Conservation (phyloP, 345 rosid species). For the Iberis pinnata region DNA sequence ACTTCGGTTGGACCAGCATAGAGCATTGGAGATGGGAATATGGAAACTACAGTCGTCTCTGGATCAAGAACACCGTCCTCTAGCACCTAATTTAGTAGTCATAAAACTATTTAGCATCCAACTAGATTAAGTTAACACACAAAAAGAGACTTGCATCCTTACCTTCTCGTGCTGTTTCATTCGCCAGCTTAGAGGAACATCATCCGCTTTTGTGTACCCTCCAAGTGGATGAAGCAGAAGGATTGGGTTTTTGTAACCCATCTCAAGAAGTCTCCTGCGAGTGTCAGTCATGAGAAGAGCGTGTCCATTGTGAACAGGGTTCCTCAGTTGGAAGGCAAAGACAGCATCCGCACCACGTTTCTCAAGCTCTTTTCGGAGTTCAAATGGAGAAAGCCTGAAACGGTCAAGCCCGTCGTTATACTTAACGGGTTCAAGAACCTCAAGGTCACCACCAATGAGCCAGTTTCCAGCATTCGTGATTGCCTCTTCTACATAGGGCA, state of each 20-base stretch:
- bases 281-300: conserved; percentile 94
- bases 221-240: conserved; percentile 92
- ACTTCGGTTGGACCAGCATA: conserved; percentile 99
- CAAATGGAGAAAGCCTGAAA: conserved; percentile 80
- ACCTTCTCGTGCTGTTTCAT: conserved; percentile 98
- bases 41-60: conserved; percentile 80
- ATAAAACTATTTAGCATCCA: too few relatives aligned
- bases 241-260: conserved; percentile 91
- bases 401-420: conserved; percentile 96
- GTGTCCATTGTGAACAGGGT: conserved; percentile 96
- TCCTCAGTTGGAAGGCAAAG: conserved; percentile 89
- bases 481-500: conserved; percentile 82
- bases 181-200: conserved; percentile 88
- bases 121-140: too few relatives aligned
- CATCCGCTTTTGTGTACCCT: conserved; percentile 90
- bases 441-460: conserved; percentile 90
- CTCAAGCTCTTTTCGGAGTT: conserved; percentile 75
- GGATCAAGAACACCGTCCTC: conserved; percentile 94
- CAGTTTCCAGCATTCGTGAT: conserved; percentile 79
- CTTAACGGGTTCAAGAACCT: conserved; percentile 67
- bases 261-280: conserved; percentile 60
- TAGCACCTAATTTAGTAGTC: conserved; percentile 59
- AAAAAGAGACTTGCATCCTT: too few relatives aligned
- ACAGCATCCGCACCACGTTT: conserved; percentile 89
- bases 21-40: conserved; percentile 97